phyloP scores from a whole-genome alignment of 2,329 filamentous ascomycete genomes.

The Hortaea sp. region DNA sequence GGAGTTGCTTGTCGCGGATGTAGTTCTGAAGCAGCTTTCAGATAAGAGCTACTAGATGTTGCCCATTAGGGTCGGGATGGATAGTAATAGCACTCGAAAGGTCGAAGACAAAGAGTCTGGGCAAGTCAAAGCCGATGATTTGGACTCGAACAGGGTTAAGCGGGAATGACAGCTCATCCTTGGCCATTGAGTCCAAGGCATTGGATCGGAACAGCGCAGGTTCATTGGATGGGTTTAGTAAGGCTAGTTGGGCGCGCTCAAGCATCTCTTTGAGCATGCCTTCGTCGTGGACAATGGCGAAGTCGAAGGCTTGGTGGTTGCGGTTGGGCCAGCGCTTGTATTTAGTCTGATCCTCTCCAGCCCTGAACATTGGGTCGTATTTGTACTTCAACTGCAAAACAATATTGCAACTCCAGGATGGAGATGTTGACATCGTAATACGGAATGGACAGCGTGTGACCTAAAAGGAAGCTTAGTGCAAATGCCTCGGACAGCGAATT shows the following conservation, averaged over 20 bases:
- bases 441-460: slow-evolving; percentile 63
- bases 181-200: neutral
- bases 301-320: slow-evolving; percentile 39
- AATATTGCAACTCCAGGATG: slow-evolving; percentile 55
- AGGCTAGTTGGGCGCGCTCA: slow-evolving; percentile 65
- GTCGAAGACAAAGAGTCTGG: slow-evolving; percentile 73
- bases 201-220: slow-evolving; percentile 20
- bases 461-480: no score
- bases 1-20: slow-evolving; percentile 56
- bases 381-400: slow-evolving; percentile 50
- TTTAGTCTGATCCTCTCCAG: slow-evolving; percentile 19
- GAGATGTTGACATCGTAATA: slow-evolving; percentile 51
- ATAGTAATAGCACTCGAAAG: slow-evolving; percentile 73
- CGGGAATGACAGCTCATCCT: slow-evolving; percentile 55
- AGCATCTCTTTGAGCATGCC: slow-evolving; percentile 57
- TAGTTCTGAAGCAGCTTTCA: slow-evolving; percentile 59
- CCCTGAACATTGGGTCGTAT: slow-evolving; percentile 41
- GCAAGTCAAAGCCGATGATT: slow-evolving; percentile 60
- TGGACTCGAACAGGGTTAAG: slow-evolving; percentile 72
- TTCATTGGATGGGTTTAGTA: slow-evolving; percentile 55
- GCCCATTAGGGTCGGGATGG: slow-evolving; percentile 50
- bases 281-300: slow-evolving; percentile 54
- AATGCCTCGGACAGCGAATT: no score
- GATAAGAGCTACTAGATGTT: slow-evolving; percentile 62
- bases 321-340: slow-evolving; percentile 19